phyloP scores from a whole-genome alignment of 768 basidiomycete species.

The Hygrophorus pudorinus region DNA sequence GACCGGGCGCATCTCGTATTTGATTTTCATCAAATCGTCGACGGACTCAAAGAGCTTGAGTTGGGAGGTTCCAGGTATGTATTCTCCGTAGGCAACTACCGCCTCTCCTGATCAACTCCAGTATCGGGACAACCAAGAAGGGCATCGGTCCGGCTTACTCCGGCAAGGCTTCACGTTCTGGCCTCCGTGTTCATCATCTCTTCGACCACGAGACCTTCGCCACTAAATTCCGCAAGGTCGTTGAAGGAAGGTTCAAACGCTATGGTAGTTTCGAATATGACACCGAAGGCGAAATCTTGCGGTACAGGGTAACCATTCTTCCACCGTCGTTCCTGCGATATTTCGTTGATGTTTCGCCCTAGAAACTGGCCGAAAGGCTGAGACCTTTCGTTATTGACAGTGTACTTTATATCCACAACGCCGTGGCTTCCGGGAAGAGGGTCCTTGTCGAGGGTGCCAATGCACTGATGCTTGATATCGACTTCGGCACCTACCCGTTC shows the following conservation, averaged over 20 bases:
- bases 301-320: constrained; percentile 65
- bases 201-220: constrained; percentile 83
- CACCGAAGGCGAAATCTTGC: constrained; percentile 88
- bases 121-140: constrained; percentile 96
- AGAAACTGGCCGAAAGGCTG: constrained; percentile 79
- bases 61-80: constrained; percentile 75
- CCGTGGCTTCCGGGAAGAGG: constrained; percentile 63
- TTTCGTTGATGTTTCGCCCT: not conserved
- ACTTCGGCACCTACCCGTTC: constrained; percentile 96
- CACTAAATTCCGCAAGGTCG: constrained; percentile 85
- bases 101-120: constrained; percentile 17
- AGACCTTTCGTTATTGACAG: constrained; percentile 87
- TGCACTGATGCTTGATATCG: constrained; percentile 96
- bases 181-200: constrained; percentile 91
- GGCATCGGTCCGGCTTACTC: constrained; percentile 99
- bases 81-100: not conserved
- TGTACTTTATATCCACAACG: constrained; percentile 73
- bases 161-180: constrained; percentile 92
- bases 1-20: constrained; percentile 97
- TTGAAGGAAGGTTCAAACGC: constrained; percentile 95
- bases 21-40: constrained; percentile 99
- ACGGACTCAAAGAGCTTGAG: constrained; percentile 96
- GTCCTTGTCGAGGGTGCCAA: constrained; percentile 97
- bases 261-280: constrained; percentile 98
- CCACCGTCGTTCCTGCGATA: not conserved